Evolutionary conservation across 148 eudicot genomes (phyloP), one percentile per base, ranked within the genome.

Genomic region (Chenopodium album): DNA sequence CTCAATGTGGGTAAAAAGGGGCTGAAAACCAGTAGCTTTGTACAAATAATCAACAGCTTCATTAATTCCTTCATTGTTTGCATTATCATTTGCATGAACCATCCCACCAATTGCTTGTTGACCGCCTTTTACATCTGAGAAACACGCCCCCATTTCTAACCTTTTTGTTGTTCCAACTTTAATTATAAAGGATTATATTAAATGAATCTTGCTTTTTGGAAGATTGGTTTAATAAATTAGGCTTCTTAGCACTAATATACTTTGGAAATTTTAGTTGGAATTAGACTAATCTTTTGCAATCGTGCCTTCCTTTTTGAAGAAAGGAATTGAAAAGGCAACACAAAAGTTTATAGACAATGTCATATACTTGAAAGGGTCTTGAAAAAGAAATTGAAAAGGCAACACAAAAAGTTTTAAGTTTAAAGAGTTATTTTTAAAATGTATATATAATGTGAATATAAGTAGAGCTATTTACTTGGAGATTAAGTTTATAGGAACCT

Each of bases 1-100:
- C 92, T 92, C 91, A 37, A 89, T 37, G 71, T 78, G 89, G 2
- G 90, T 90, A 60, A 68, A 90, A 16, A 92, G 91, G 1, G 91
- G 83, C 16, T 83, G 85, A 72, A 86, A 81, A 0, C 95, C 95
- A 41, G 80, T 88, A 6, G 82, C 84, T 59, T 59, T 82, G 79
- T 84, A 87, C 75, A 85, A 90, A 28, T 63, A 44, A 62, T 64
- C 71, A 46, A 77, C 11, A 23, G 80, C 80, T 2, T 64, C 80
- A 46, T 64, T 64, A 13, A 2, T 31, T 13, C 19, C 78, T 75
- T 56, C 23, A 20, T 16, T 1, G 65, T 44, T 64, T n/a, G 56
- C 56, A n/a, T 64, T 2, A 77, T 64, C 14, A 54, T 16, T 44
- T 41, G 52, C 23, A 31, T 1, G 11, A 44, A 54, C 12, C 2